These are phyloP conservation scores for Didymellaceae sp. DNA, from an alignment of 2,329 filamentous ascomycete genomes.

Conservation along the genomic window DNA sequence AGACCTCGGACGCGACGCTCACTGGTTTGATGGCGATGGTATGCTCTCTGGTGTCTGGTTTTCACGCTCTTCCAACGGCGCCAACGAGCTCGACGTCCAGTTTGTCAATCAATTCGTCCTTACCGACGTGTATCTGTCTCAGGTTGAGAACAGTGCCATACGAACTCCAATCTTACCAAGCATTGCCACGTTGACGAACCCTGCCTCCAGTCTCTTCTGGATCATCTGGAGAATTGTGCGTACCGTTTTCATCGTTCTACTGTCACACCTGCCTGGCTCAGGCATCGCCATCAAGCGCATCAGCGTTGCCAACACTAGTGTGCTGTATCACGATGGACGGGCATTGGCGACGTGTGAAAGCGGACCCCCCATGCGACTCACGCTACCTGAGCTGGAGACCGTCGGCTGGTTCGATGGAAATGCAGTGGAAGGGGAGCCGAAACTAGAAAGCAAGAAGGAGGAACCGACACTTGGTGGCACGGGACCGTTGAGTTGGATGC, in stretches of 20 bases:
- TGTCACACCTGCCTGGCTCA: conserved; percentile 65
- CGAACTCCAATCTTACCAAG: conserved; percentile 68
- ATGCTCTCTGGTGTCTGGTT: conserved; percentile 75
- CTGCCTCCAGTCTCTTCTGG: conserved; percentile 59
- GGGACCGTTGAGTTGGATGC: conserved; percentile 66
- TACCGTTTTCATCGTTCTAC: conserved; percentile 63
- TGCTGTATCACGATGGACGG: conserved; percentile 72
- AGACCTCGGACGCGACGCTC: conserved; percentile 66
- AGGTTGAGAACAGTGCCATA: conserved; percentile 55
- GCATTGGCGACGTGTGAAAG: conserved; percentile 74
- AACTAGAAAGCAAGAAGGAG: conserved; percentile 20
- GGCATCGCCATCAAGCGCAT: conserved; percentile 67
- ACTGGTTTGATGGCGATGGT: conserved; percentile 79
- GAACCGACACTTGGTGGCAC: conserved; percentile 58
- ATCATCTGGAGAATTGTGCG: conserved; percentile 62
- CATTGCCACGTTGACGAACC: conserved; percentile 69
- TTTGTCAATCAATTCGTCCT: conserved; percentile 74
- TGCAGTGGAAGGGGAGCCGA: conserved; percentile 60
- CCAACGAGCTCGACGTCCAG: conserved; percentile 59
- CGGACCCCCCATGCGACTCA: conserved; percentile 71
- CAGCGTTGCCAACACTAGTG: conserved; percentile 72
- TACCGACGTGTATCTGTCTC: conserved; percentile 69
- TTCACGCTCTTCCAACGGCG: conserved; percentile 47
- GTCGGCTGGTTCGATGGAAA: conserved; percentile 73
- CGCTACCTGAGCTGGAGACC: conserved; percentile 69